Conservation (phyloP, 345 rosid genomes). For the Firmiana major region DNA sequence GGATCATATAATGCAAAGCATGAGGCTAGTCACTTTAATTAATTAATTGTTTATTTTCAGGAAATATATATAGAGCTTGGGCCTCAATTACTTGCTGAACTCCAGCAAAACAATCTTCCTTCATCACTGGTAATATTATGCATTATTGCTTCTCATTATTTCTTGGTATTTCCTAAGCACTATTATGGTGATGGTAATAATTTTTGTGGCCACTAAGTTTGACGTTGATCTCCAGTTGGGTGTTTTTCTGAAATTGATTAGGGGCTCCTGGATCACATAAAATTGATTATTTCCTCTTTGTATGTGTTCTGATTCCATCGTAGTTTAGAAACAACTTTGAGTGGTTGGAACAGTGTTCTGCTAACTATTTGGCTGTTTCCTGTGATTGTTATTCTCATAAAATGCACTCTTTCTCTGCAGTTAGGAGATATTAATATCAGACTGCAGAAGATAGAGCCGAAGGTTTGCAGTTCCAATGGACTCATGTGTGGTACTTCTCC, state of each 20-base stretch:
- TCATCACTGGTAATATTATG: constrained; percentile 51
- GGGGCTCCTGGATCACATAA: background rate
- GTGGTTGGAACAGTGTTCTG: background rate
- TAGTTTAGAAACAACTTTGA: background rate
- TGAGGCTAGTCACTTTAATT: background rate
- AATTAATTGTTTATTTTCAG: constrained; percentile 42
- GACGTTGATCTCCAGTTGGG: background rate
- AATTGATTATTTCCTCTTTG: background rate
- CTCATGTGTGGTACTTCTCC: constrained; percentile 37
- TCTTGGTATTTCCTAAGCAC: constrained; percentile 1
- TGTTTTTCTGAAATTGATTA: background rate
- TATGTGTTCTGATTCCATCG: background rate
- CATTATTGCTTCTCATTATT: background rate
- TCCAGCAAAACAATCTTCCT: constrained; percentile 83
- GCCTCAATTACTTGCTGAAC: constrained; percentile 89
- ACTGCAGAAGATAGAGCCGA: constrained; percentile 78
- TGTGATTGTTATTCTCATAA: constrained; percentile 5
- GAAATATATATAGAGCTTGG: constrained; percentile 92
- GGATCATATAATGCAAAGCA: background rate
- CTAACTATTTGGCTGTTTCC: background rate
- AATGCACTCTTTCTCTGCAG: constrained; percentile 37
- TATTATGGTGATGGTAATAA: background rate
- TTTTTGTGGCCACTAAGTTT: background rate
- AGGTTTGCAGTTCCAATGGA: constrained; percentile 52
- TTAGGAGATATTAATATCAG: constrained; percentile 89